A percentile compares a stretch with the other conserved stretches of the same genome.
Evolutionary conservation across 768 basidiomycete genomes (phyloP).

Genomic region (Rhodotorula kratochvilovae): DNA sequence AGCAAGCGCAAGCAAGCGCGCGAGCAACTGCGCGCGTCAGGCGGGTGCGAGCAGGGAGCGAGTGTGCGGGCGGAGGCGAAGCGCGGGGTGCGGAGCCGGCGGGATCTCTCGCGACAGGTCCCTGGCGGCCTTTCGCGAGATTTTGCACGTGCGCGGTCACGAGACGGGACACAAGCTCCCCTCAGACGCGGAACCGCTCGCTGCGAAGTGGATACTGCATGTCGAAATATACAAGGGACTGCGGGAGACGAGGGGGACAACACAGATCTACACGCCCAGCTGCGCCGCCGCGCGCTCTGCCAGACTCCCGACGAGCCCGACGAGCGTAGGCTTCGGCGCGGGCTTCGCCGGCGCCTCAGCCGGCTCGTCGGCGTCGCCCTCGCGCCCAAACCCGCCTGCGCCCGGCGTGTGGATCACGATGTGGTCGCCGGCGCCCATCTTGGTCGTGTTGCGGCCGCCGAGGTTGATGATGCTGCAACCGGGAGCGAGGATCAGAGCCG

Average conservation of each 20-base stretch:
- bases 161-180: too few relatives aligned
- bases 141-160: too few relatives aligned
- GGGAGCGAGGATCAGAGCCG: neutral
- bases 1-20: too few relatives aligned
- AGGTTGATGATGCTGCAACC: conserved; percentile 68
- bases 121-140: too few relatives aligned
- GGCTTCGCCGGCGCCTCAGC: neutral
- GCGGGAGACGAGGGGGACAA: too few relatives aligned
- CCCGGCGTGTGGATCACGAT: conserved; percentile 82
- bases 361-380: conserved; percentile 2
- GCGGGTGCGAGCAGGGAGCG: neutral
- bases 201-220: too few relatives aligned
- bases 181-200: neutral
- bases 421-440: conserved; percentile 81
- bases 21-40: too few relatives aligned
- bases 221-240: too few relatives aligned
- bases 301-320: conserved; percentile 46
- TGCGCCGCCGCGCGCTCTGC: conserved; percentile 46
- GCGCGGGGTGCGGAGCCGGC: too few relatives aligned
- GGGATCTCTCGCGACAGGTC: too few relatives aligned
- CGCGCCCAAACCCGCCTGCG: conserved; percentile 76
- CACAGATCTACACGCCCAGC: conserved; percentile 26
- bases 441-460: conserved; percentile 74
- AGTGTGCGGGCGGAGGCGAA: neutral
- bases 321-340: conserved; percentile 26